Evolutionary conservation across 495 filamentous ascomycete genomes (phyloP).

Genomic region (Hamigera avellanea): DNA sequence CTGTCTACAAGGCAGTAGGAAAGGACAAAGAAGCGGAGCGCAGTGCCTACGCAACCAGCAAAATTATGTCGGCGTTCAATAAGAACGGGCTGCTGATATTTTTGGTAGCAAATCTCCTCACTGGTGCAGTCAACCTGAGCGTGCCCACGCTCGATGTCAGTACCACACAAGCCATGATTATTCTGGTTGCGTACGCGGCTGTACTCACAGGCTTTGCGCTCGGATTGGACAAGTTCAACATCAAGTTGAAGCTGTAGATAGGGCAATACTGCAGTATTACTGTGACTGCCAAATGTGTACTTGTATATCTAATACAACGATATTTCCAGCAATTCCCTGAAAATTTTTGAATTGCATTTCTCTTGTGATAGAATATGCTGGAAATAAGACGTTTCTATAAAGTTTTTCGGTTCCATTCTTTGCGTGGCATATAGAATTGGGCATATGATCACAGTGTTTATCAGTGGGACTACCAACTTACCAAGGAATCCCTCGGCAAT

Average conservation of each 20-base stretch:
- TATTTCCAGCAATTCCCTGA: too few species aligned
- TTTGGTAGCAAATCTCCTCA: slow-evolving; percentile 77
- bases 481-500: slow-evolving; percentile 1
- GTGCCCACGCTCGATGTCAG: slow-evolving; percentile 66
- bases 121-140: slow-evolving; percentile 78
- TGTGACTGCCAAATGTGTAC: too few species aligned
- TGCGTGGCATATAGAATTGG: too few species aligned
- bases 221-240: slow-evolving; percentile 53
- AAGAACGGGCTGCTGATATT: slow-evolving; percentile 81
- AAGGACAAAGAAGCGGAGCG: slow-evolving; percentile 38
- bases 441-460: too few species aligned
- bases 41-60: slow-evolving; percentile 62
- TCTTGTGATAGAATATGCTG: too few species aligned
- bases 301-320: too few species aligned
- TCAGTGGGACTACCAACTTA: too few species aligned
- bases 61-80: slow-evolving; percentile 72
- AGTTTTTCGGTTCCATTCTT: too few species aligned
- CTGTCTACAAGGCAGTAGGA: slow-evolving; percentile 43
- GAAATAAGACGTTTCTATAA: too few species aligned
- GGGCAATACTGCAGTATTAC: too few species aligned
- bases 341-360: too few species aligned
- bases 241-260: slow-evolving; percentile 62
- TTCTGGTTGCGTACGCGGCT: slow-evolving; percentile 61
- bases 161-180: slow-evolving; percentile 50
- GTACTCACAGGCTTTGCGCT: slow-evolving; percentile 57